A percentile compares a stretch with the other conserved stretches of the same genome.
phyloP scores from a whole-genome alignment of 2,329 filamentous ascomycete species.

The Ceratocystis lukuohia region DNA sequence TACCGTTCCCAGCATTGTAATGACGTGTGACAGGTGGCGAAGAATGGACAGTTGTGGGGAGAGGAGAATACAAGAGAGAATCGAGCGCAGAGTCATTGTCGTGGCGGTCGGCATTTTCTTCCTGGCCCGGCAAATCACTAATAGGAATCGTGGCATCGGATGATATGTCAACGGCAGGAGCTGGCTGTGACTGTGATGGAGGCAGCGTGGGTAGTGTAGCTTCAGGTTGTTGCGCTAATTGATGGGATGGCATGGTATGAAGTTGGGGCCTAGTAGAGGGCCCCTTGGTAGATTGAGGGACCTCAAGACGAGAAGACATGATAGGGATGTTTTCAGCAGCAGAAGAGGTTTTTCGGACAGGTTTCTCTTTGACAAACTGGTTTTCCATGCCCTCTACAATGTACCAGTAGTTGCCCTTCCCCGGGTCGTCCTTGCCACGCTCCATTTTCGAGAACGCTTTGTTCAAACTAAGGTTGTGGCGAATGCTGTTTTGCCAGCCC shows the following conservation, averaged over 20 bases:
- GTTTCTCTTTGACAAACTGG: constrained; percentile 81
- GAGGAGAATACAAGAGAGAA: constrained; percentile 55
- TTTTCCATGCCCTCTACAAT: constrained; percentile 83
- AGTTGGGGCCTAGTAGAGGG: constrained; percentile 31
- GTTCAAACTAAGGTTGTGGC: constrained; percentile 92
- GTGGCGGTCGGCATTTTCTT: constrained; percentile 32
- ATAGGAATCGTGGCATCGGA: constrained; percentile 67
- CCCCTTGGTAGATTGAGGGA: constrained; percentile 2
- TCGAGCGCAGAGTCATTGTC: constrained; percentile 29
- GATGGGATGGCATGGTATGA: constrained; percentile 10
- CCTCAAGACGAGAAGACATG: constrained; percentile 43
- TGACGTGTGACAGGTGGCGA: constrained; percentile 69
- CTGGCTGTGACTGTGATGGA: constrained; percentile 27
- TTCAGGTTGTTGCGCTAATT: constrained; percentile 3
- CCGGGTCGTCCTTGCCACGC: constrained; percentile 88
- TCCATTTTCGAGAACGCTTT: constrained; percentile 95
- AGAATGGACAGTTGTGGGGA: constrained; percentile 61
- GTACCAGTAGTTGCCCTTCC: constrained; percentile 95
- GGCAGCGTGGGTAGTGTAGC: constrained; percentile 29
- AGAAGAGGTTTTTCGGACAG: constrained; percentile 43
- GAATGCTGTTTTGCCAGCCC: constrained; percentile 98
- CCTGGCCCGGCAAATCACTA: constrained; percentile 49
- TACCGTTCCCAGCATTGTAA: constrained; percentile 49
- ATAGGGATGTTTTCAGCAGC: constrained; percentile 45
- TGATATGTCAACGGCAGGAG: constrained; percentile 45